Evolutionary conservation across 768 basidiomycete species (phyloP).

Genomic region (Tylopilus plumbeoviolaceoides): DNA sequence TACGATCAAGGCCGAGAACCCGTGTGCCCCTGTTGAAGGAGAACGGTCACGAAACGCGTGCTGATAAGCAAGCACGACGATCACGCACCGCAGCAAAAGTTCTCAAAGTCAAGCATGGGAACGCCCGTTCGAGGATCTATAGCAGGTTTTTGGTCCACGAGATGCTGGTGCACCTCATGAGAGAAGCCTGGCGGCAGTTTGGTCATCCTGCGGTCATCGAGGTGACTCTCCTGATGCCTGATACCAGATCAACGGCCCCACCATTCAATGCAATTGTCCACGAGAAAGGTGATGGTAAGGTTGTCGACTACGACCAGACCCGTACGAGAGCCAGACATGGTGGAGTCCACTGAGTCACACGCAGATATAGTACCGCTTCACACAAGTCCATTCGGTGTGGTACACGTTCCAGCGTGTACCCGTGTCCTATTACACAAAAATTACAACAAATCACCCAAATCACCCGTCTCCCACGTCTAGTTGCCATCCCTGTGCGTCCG

Average conservation of each 20-base stretch:
- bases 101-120: constrained; percentile 67
- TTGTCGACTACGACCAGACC: constrained; percentile 33
- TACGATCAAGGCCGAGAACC: constrained; percentile 79
- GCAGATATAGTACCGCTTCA: background rate
- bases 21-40: constrained; percentile 68
- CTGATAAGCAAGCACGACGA: background rate
- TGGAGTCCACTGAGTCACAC: no score
- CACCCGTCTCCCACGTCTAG: background rate
- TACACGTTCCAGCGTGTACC: constrained; percentile 9
- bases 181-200: constrained; percentile 74
- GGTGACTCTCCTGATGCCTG: background rate
- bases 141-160: constrained; percentile 45
- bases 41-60: background rate
- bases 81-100: constrained; percentile 60
- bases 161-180: constrained; percentile 64
- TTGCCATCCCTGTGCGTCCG: background rate
- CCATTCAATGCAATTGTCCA: constrained; percentile 84
- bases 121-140: constrained; percentile 46
- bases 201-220: constrained; percentile 54
- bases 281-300: constrained; percentile 57
- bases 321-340: constrained; percentile 17
- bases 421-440: background rate
- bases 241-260: constrained; percentile 19
- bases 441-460: background rate
- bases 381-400: background rate